Conservation (phyloP, 306 rosid genomes). For the Benincasa hispida region DNA sequence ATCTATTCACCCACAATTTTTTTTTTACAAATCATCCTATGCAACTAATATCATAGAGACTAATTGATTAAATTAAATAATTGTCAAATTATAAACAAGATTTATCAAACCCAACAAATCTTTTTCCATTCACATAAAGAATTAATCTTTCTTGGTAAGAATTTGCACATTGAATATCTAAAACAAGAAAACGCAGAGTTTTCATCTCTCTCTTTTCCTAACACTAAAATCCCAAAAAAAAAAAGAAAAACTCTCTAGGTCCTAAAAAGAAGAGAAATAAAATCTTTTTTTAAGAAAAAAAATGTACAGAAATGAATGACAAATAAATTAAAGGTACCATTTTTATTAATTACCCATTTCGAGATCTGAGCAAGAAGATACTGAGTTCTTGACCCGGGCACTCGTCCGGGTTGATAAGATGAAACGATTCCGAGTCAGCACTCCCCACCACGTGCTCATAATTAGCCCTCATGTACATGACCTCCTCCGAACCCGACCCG, state of each 20-base stretch:
- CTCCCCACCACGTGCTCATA: constrained; percentile 85
- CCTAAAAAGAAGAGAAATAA: neutral
- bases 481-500: constrained; percentile 40
- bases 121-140: neutral
- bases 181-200: neutral
- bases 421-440: constrained; percentile 78
- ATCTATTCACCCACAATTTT: too few relatives aligned
- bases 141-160: neutral
- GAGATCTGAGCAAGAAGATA: constrained; percentile 76
- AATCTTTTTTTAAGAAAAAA: neutral
- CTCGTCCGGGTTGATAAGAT: constrained; percentile 85
- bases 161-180: neutral
- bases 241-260: neutral
- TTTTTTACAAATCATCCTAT: too few relatives aligned
- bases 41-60: too few relatives aligned
- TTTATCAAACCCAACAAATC: neutral
- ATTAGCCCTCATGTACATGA: constrained; percentile 78
- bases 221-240: neutral
- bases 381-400: constrained; percentile 82
- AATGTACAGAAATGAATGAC: neutral
- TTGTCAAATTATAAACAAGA: too few relatives aligned
- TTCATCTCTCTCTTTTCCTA: neutral
- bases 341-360: constrained; percentile 11
- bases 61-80: too few relatives aligned
- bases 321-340: neutral